Evolutionary conservation across 352 stramenopile species (phyloP).

Genomic region (Globisporangium acanthophoron): DNA sequence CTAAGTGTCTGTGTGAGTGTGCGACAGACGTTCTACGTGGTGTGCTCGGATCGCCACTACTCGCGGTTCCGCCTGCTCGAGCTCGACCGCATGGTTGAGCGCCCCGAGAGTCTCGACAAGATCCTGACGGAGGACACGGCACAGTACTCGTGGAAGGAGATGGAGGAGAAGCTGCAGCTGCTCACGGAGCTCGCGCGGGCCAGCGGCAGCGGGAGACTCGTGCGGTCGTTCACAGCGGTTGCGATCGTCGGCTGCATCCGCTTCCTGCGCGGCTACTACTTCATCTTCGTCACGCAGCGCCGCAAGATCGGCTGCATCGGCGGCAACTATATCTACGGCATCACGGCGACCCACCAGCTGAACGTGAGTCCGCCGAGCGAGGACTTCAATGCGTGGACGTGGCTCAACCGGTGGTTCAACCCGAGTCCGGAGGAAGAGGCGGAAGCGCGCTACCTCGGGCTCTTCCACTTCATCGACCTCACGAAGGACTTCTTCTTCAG

Average conservation of each 20-base stretch:
- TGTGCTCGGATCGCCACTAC: conserved; percentile 85
- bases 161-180: conserved; percentile 69
- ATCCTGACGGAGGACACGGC: conserved; percentile 63
- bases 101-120: conserved; percentile 39
- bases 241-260: conserved; percentile 97
- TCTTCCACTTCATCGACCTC: conserved; percentile 99
- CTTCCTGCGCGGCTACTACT: conserved; percentile 98
- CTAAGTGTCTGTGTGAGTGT: background rate
- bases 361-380: conserved; percentile 61
- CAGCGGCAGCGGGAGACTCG: conserved; percentile 32
- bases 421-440: conserved; percentile 77
- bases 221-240: conserved; percentile 88
- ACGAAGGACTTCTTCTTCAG: conserved; percentile 99
- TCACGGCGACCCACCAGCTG: conserved; percentile 91
- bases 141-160: conserved; percentile 74
- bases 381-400: conserved; percentile 52
- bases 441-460: conserved; percentile 89
- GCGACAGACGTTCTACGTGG: conserved; percentile 54
- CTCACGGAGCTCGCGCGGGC: conserved; percentile 45
- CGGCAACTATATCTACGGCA: conserved; percentile 97
- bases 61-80: conserved; percentile 70
- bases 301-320: conserved; percentile 96
- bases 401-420: conserved; percentile 82
- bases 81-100: conserved; percentile 63
- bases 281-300: conserved; percentile 96